Base-by-base conservation (phyloP, 164 flowering plant species). In the Vitis rupestris region DNA sequence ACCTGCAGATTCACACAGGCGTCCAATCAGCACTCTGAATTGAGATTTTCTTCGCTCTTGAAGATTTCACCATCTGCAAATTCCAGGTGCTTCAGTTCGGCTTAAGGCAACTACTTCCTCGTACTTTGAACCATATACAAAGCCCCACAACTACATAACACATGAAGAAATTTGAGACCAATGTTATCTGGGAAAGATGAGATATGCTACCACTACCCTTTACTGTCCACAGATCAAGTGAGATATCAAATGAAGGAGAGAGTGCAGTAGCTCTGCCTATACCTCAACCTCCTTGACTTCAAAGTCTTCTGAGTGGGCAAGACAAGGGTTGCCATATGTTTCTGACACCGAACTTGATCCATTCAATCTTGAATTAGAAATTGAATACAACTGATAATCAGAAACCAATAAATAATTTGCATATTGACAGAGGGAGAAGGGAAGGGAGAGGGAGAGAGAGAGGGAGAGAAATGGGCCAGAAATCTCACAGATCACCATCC, bases 201-300 rank as follows among this genome's bases (percentile, higher is more conserved):
- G 16, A 8, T 60, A 37, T 37, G 44, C 7, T 37, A 3, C 44
- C 7, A 37, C 44, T 37, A 37, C 44, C 44, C 7, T 37, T 37
- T 3, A 3, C 44, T 6, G 7, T 37, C 44, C 7, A 37, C 44
- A 37, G 44, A 37, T 37, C 44, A 37, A 37, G 44, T 37, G 44
- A 31, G 44, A 37, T 37, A 37, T 37, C 44, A 37, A 3, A 3
- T 37, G 62, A 56, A 2, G n/a, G 65, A 51, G 58, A 54, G 69
- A 57, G 61, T 30, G 67, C 48, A 31, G 54, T 5, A 19, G 47
- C 16, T 52, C 29, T 44, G 1, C 29, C 31, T 68, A n/a, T 74
- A 93, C 99, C 98, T 96, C 99, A 51, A 93, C 85, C 78, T 92
- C 97, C 82, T 96, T 96, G 63, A 96, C 91, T 49, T 87, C 87